These are phyloP conservation scores for Lactarius tabidus DNA, from an alignment of 768 basidiomycete genomes.

Conservation along the genomic window DNA sequence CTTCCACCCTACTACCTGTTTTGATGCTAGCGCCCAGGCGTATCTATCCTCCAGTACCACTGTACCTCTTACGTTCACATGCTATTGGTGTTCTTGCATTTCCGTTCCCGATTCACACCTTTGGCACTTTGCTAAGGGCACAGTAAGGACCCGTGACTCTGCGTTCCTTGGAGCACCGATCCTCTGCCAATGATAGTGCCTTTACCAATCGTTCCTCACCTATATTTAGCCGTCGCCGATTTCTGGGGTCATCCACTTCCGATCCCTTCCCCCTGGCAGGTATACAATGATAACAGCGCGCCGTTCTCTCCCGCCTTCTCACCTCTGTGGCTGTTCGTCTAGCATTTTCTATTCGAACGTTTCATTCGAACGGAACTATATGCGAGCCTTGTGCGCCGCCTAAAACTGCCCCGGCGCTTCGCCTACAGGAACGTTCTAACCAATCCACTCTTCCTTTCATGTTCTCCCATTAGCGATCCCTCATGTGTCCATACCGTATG, in stretches of 20 bases:
- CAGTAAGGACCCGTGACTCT: slow-evolving; percentile 8
- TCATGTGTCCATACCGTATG: background rate
- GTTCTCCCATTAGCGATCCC: background rate
- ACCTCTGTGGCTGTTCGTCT: background rate
- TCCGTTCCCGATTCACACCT: background rate
- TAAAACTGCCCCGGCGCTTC: background rate
- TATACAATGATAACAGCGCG: background rate
- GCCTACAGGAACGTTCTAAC: background rate
- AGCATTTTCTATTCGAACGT: background rate
- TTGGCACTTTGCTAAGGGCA: background rate
- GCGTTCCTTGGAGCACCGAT: background rate
- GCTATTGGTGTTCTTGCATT: background rate
- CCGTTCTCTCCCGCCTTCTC: background rate
- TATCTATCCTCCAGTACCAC: background rate
- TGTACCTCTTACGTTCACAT: background rate
- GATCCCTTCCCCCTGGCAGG: background rate
- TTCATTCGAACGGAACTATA: background rate
- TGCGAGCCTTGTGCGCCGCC: background rate
- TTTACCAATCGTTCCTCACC: background rate
- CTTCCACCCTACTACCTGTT: background rate
- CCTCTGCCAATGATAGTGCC: slow-evolving; percentile 1
- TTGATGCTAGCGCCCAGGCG: background rate
- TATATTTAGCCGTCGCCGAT: slow-evolving; percentile 12
- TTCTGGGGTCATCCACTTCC: slow-evolving; percentile 1
- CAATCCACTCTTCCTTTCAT: background rate